Evolutionary conservation across 2,329 filamentous ascomycete genomes (phyloP).

Genomic region (Xylariales sp.): DNA sequence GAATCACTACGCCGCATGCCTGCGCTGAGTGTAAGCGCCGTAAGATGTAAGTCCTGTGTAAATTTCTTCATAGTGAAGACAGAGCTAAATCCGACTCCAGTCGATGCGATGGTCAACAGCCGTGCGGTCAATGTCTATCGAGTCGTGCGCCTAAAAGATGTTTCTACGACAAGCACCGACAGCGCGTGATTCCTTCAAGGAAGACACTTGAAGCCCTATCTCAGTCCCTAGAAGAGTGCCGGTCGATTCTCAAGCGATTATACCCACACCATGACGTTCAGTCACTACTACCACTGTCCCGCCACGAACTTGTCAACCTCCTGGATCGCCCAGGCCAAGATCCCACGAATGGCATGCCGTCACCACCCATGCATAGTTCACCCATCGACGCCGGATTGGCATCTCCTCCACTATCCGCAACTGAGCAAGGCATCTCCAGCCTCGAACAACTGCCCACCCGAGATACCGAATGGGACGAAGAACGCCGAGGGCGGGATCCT

Average conservation of each 20-base stretch:
- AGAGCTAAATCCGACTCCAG: slow-evolving; percentile 20
- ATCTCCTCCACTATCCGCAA: slow-evolving; percentile 44
- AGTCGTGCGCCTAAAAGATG: slow-evolving; percentile 76
- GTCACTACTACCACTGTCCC: slow-evolving; percentile 48
- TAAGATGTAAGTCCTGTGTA: slow-evolving; percentile 55
- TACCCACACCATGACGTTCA: slow-evolving; percentile 55
- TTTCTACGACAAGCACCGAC: slow-evolving; percentile 75
- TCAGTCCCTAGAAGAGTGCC: slow-evolving; percentile 62
- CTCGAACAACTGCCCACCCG: slow-evolving; percentile 67
- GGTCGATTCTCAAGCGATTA: slow-evolving; percentile 55
- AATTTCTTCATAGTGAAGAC: neutral
- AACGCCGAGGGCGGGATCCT: slow-evolving; percentile 46
- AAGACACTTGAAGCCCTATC: slow-evolving; percentile 64
- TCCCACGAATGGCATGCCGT: slow-evolving; percentile 40
- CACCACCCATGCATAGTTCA: slow-evolving; percentile 48
- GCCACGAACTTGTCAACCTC: slow-evolving; percentile 55
- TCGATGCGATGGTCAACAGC: slow-evolving; percentile 75
- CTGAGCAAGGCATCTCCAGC: slow-evolving; percentile 42
- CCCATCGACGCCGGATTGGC: slow-evolving; percentile 43
- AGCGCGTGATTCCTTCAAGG: slow-evolving; percentile 70
- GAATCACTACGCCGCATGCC: slow-evolving; percentile 33
- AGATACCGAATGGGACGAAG: slow-evolving; percentile 65
- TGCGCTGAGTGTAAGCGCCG: slow-evolving; percentile 61
- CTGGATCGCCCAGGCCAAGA: slow-evolving; percentile 43
- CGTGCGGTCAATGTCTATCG: slow-evolving; percentile 77